Evolutionary conservation across 139 green algal species (phyloP).

Genomic region (Dunaliella sp.): DNA sequence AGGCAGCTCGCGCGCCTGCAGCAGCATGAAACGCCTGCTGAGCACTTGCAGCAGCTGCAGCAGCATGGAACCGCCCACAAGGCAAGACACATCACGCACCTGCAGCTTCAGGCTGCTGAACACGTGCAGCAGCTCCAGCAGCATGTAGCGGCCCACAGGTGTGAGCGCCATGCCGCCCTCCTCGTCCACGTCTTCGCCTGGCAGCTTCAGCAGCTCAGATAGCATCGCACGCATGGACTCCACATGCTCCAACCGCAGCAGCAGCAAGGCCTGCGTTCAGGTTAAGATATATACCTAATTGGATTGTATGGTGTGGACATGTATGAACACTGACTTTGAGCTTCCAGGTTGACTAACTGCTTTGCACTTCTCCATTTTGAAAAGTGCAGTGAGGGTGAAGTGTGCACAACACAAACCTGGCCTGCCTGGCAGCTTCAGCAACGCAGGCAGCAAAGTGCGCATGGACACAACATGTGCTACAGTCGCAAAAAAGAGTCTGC

Average conservation of each 20-base stretch:
- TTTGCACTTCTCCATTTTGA: background rate
- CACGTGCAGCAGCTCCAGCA: conserved; percentile 25
- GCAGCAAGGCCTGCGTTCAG: conserved; percentile 33
- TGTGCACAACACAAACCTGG: no score
- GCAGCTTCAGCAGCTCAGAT: conserved; percentile 33
- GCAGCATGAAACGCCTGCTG: background rate
- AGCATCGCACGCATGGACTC: conserved; percentile 34
- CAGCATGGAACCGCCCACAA: no score
- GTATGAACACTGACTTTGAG: background rate
- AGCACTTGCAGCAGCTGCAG: no score
- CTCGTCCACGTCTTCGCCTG: background rate
- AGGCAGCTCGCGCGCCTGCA: no score
- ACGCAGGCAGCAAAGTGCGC: conserved; percentile 33
- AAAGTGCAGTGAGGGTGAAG: no score
- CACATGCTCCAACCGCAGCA: conserved; percentile 28
- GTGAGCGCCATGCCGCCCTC: background rate
- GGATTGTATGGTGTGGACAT: no score
- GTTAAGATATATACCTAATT: no score
- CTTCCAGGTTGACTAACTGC: background rate
- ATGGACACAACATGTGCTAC: conserved; percentile 24
- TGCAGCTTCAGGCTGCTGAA: background rate
- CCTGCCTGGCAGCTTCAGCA: conserved; percentile 27
- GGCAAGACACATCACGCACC: background rate
- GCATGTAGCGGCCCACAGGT: background rate
- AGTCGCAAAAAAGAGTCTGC: no score